Evolutionary conservation across 2,329 filamentous ascomycete genomes (phyloP).

Genomic region (Albifimbria verrucaria): DNA sequence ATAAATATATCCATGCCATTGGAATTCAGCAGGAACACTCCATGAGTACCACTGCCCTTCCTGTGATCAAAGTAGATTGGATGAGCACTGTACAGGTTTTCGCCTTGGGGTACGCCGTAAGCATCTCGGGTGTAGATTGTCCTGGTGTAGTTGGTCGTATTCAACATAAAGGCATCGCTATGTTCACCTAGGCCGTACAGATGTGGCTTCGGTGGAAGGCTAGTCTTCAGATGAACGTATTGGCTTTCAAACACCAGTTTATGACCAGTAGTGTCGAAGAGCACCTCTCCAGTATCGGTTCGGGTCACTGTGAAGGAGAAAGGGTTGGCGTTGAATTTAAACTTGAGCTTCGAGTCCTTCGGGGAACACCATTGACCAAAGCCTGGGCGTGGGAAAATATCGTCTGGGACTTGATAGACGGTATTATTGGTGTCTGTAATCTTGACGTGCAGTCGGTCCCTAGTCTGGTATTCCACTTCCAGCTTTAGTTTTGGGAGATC

Average conservation of each 20-base stretch:
- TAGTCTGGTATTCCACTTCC: conserved; percentile 46
- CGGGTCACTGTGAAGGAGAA: conserved; percentile 64
- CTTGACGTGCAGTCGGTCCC: conserved; percentile 65
- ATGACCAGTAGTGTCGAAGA: conserved; percentile 69
- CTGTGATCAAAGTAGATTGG: conserved; percentile 75
- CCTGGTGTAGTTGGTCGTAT: conserved; percentile 58
- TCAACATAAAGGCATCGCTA: conserved; percentile 65
- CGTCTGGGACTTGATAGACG: conserved; percentile 72
- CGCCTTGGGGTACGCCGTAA: conserved; percentile 56
- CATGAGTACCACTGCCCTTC: conserved; percentile 47
- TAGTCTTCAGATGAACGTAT: conserved; percentile 70
- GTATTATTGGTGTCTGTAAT: conserved; percentile 66
- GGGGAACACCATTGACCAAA: conserved; percentile 17
- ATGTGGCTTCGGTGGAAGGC: conserved; percentile 64
- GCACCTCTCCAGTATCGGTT: conserved; percentile 37
- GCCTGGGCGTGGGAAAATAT: conserved; percentile 57
- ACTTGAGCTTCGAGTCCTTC: conserved; percentile 42
- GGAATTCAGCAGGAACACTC: conserved; percentile 69
- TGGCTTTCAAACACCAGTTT: conserved; percentile 73
- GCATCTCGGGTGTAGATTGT: conserved; percentile 60
- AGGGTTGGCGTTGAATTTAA: conserved; percentile 43
- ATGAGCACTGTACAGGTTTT: conserved; percentile 71
- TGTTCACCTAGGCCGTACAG: conserved; percentile 80
- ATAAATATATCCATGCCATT: conserved; percentile 78
- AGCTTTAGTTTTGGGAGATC: conserved; percentile 67